Percentiles rank a stretch among this genome's conserved stretches.
These are phyloP conservation scores for Globisporangium paddicum DNA, from an alignment of 352 stramenopile species.

Conservation along the genomic window DNA sequence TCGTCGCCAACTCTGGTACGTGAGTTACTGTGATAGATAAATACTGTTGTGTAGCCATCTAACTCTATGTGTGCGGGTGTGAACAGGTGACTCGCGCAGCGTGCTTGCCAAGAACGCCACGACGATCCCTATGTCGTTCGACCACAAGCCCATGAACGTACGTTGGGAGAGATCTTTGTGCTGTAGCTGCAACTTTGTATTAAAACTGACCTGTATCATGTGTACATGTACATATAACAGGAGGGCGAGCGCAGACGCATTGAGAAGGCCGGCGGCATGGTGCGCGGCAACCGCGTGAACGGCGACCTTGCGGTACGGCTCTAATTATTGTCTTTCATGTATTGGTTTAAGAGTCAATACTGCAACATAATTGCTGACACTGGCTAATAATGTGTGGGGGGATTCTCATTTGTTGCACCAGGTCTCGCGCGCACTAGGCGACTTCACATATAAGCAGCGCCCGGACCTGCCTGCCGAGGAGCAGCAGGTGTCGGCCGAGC, in stretches of 20 bases:
- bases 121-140: constrained; percentile 77
- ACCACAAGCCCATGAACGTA: constrained; percentile 92
- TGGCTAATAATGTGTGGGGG: too few relatives aligned
- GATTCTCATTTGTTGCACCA: constrained; percentile 13
- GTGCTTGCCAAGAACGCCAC: constrained; percentile 49
- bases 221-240: constrained; percentile 15
- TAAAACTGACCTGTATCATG: neutral
- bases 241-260: constrained; percentile 64
- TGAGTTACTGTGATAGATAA: neutral
- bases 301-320: constrained; percentile 63
- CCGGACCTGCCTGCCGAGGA: constrained; percentile 45
- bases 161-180: constrained; percentile 18
- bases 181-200: too few relatives aligned
- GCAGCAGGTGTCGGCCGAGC: constrained; percentile 83
- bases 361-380: too few relatives aligned
- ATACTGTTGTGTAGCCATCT: neutral
- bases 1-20: constrained; percentile 71
- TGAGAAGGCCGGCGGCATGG: constrained; percentile 60
- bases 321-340: neutral
- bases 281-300: constrained; percentile 78
- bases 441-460: constrained; percentile 81
- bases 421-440: constrained; percentile 72
- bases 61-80: neutral
- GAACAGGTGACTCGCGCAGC: constrained; percentile 66
- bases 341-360: too few relatives aligned